Conservation (phyloP, 1,139 yeast species). For the Pichia sp. region DNA sequence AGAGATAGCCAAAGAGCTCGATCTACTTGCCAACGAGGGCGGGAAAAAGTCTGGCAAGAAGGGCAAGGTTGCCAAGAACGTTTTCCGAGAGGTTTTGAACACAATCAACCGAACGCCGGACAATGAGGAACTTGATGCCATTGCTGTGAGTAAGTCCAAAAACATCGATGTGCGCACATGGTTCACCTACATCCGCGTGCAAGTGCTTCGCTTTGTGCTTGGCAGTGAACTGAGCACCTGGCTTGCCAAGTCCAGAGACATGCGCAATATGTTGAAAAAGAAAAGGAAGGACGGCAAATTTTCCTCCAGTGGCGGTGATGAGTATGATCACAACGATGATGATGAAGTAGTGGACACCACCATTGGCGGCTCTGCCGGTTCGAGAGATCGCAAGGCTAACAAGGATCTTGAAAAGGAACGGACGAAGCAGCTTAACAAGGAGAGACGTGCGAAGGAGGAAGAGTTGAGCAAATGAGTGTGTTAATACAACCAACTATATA, state of each 20-base stretch:
- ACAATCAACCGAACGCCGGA: conserved; percentile 38
- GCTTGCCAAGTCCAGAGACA: conserved; percentile 19
- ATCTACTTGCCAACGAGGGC: conserved; percentile 47
- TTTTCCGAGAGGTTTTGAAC: conserved; percentile 56
- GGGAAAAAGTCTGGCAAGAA: conserved; percentile 56
- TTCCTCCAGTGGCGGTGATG: not conserved
- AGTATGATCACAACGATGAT: conserved; percentile 9
- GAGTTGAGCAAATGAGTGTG: not conserved
- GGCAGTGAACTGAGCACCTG: conserved; percentile 65
- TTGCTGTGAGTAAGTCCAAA: conserved; percentile 46
- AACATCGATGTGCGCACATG: conserved; percentile 62
- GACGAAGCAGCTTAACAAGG: conserved; percentile 2
- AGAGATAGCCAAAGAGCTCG: conserved; percentile 43
- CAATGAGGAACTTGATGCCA: conserved; percentile 35
- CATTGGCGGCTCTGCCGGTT: not conserved
- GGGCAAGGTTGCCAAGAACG: conserved; percentile 58
- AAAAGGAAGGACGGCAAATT: not conserved
- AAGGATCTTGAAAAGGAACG: conserved; percentile 10
- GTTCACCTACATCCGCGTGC: conserved; percentile 58
- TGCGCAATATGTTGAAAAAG: conserved; percentile 16
- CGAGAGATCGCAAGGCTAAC: conserved; percentile 1
- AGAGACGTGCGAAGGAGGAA: conserved; percentile 8
- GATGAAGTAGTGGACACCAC: conserved; percentile 2
- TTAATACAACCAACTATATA: too few species aligned
- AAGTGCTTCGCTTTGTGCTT: conserved; percentile 67